Evolutionary conservation across 1,284 basidiomycete species (phyloP), one percentile per base, ranked within the genome.

Genomic region (Ustilago hordei): DNA sequence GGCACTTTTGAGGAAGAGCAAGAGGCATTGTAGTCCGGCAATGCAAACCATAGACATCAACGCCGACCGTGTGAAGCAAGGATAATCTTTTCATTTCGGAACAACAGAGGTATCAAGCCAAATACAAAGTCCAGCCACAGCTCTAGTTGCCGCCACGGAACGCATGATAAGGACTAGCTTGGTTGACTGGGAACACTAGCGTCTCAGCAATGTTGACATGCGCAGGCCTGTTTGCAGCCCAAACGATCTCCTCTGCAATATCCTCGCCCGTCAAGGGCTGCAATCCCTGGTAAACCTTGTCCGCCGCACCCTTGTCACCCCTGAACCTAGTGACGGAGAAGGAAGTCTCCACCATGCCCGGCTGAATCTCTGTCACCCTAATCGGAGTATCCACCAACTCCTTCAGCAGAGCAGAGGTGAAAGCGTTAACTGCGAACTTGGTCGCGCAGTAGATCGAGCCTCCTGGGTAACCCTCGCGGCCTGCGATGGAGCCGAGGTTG

Each of bases 221-320:
- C 12, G 80, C 45, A 35, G 84, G 83, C 48, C 95, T 91, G 13
- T 92, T 89, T 19, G 95, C 95, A 19, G 92, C 91, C 95, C 95
- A 99, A 12, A 98, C 95, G 82, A 99, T 96, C 87, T 99, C 95
- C 87, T 99, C 95, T 1, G 96, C 96, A 45, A 85, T 83, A 60
- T 86, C 85, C 3, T 86, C 77, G 39, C 61, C 69, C 11, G 69
- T 81, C 50, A 86, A 64, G 13, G 84, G 81, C 55, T 82, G 73
- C 8, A 86, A 66, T 12, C 84, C 84, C 52, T 78, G 65, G 65
- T 86, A 86, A 31, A 84, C 84, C 63, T 84, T 75, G 48, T 77
- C 81, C 5, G 81, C 81, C 1, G 76, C 68, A 4, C 43, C 17
- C 72, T 80, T 61, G 56, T 82, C 77, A 47, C 76, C 80, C 13